Percentiles rank a stretch among this genome's conserved stretches.
These are phyloP conservation scores for Clonostachys solani DNA, from an alignment of 2,329 filamentous ascomycete species.

Conservation along the genomic window DNA sequence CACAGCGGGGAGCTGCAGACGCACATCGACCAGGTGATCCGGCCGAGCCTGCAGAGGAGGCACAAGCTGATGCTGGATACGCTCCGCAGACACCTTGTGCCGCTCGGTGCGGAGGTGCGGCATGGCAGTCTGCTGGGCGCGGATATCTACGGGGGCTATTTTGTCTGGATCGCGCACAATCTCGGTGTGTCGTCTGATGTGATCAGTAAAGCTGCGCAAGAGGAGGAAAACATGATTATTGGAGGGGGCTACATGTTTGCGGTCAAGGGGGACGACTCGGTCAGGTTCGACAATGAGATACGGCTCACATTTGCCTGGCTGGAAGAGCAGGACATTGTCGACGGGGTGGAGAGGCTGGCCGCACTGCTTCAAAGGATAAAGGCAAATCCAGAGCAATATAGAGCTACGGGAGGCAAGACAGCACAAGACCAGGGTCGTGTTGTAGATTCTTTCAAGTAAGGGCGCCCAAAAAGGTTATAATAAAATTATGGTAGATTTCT, in stretches of 20 bases:
- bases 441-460: slow-evolving; percentile 16
- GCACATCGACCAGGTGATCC: slow-evolving; percentile 34
- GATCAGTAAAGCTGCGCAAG: slow-evolving; percentile 52
- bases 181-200: slow-evolving; percentile 40
- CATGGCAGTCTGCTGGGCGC: slow-evolving; percentile 31
- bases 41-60: slow-evolving; percentile 39
- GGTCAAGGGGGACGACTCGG: slow-evolving; percentile 52
- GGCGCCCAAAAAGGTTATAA: not conserved
- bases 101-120: slow-evolving; percentile 51
- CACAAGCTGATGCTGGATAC: slow-evolving; percentile 50
- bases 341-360: slow-evolving; percentile 63
- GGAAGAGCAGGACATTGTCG: slow-evolving; percentile 57
- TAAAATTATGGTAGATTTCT: no score
- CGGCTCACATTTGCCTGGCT: slow-evolving; percentile 73
- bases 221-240: slow-evolving; percentile 63
- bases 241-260: slow-evolving; percentile 69
- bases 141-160: slow-evolving; percentile 72
- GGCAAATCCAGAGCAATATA: slow-evolving; percentile 17
- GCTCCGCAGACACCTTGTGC: slow-evolving; percentile 54
- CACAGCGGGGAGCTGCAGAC: slow-evolving; percentile 32
- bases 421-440: slow-evolving; percentile 7
- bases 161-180: slow-evolving; percentile 73
- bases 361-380: slow-evolving; percentile 30
- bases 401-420: slow-evolving; percentile 3
- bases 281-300: slow-evolving; percentile 54